These are phyloP conservation scores for Lentinula novae-zelandiae DNA, from an alignment of 1,284 basidiomycete species.

Conservation along the genomic window DNA sequence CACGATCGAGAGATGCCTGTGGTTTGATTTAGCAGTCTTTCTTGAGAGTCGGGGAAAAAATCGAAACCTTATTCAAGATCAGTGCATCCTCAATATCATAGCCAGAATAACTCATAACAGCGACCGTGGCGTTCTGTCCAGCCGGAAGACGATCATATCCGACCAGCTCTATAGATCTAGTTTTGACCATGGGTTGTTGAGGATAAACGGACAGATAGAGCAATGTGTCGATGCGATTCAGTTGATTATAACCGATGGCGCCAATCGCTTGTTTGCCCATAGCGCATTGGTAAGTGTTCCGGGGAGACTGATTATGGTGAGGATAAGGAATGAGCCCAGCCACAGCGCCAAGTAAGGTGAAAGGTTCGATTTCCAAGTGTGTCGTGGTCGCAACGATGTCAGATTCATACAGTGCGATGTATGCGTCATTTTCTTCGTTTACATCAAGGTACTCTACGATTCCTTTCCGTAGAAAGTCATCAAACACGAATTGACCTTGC, in stretches of 20 bases:
- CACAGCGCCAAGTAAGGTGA: conserved; percentile 95
- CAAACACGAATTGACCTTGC: conserved; percentile 78
- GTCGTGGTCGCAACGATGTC: conserved; percentile 85
- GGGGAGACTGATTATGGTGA: conserved; percentile 98
- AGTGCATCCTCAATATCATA: conserved; percentile 99
- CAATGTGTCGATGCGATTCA: conserved; percentile 98
- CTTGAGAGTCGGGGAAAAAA: neutral
- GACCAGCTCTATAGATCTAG: conserved; percentile 95
- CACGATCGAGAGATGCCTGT: conserved; percentile 91
- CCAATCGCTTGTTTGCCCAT: conserved; percentile 99
- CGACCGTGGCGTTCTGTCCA: conserved; percentile 97
- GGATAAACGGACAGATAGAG: conserved; percentile 99
- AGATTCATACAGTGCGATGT: conserved; percentile 92
- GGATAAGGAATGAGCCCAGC: conserved; percentile 99
- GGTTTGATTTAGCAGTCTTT: neutral
- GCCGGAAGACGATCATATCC: conserved; percentile 97
- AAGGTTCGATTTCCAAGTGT: conserved; percentile 98
- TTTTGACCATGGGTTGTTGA: conserved; percentile 99
- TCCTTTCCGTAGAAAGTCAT: conserved; percentile 93
- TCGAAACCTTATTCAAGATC: conserved; percentile 83
- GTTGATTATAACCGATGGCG: conserved; percentile 98
- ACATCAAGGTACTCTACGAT: conserved; percentile 99
- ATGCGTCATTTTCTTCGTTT: conserved; percentile 99
- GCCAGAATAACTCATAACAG: conserved; percentile 98
- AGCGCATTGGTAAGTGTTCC: conserved; percentile 99